These are phyloP conservation scores for Fibroporia radiculosa DNA, from an alignment of 768 basidiomycete genomes.

Conservation along the genomic window DNA sequence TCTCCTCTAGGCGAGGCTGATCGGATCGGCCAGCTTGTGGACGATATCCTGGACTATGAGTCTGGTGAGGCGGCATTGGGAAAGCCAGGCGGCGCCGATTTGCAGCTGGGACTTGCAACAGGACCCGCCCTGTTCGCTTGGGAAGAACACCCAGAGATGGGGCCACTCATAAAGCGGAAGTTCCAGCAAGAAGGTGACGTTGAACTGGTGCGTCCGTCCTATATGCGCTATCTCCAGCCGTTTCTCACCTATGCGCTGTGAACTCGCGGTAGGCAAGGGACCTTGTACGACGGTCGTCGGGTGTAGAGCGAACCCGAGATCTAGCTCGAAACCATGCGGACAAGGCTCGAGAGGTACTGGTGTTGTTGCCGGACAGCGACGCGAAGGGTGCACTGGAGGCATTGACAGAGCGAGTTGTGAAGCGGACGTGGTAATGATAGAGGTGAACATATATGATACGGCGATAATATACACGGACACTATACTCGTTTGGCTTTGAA, in stretches of 20 bases:
- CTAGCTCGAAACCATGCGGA: conserved; percentile 72
- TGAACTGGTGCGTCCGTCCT: conserved; percentile 41
- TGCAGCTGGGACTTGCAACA: conserved; percentile 63
- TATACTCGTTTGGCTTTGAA: not conserved
- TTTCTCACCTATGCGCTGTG: not conserved
- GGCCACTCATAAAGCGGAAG: conserved; percentile 70
- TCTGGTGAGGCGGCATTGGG: conserved; percentile 66
- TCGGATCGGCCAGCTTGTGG: conserved; percentile 78
- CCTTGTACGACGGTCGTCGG: conserved; percentile 61
- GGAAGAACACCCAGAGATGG: conserved; percentile 73
- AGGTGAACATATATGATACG: not conserved
- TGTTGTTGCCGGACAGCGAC: conserved; percentile 71
- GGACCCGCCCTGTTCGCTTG: conserved; percentile 83
- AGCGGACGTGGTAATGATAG: conserved; percentile 41
- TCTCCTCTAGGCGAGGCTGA: too few relatives aligned
- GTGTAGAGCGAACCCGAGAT: conserved; percentile 67
- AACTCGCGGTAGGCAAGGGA: conserved; percentile 48
- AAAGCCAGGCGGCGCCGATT: conserved; percentile 74
- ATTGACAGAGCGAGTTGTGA: conserved; percentile 61
- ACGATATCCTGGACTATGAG: conserved; percentile 92
- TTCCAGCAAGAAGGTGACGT: conserved; percentile 75
- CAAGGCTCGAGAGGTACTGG: conserved; percentile 65
- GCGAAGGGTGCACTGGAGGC: conserved; percentile 68
- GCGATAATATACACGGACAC: conserved; percentile 2
- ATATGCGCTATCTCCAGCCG: not conserved